Evolutionary conservation across 176 grass and related monocot genomes (phyloP).

Genomic region (Neostapfia colusana): DNA sequence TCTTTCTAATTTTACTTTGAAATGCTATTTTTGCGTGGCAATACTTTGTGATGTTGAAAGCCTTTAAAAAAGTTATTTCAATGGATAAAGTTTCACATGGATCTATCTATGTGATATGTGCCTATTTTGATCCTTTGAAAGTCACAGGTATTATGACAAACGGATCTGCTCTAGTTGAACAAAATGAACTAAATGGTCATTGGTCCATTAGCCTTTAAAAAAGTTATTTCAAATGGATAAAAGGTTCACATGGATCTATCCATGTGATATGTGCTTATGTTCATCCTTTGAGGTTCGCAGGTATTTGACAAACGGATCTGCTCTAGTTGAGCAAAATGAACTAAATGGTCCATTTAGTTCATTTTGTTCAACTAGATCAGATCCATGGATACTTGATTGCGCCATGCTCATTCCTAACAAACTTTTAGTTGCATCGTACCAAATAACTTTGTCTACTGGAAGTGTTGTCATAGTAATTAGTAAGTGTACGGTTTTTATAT

Average conservation of each 20-base stretch:
- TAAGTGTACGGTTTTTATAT: slow-evolving; percentile 19
- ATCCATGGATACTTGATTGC: too few relatives aligned
- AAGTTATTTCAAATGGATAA: too few relatives aligned
- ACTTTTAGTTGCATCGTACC: too few relatives aligned
- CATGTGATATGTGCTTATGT: slow-evolving; percentile 21
- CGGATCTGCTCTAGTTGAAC: too few relatives aligned
- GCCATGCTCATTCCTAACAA: too few relatives aligned
- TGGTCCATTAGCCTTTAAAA: too few relatives aligned
- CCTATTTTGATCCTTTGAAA: neutral
- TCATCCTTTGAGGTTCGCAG: neutral
- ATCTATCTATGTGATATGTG: slow-evolving; percentile 25
- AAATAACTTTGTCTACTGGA: slow-evolving; percentile 2
- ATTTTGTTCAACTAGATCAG: too few relatives aligned
- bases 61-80: slow-evolving; percentile 15
- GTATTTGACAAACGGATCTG: neutral
- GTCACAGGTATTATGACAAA: neutral
- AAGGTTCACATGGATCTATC: slow-evolving; percentile 28
- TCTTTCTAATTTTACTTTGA: slow-evolving; percentile 12
- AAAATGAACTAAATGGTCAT: too few relatives aligned
- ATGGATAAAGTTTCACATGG: slow-evolving; percentile 24
- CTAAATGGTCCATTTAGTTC: too few relatives aligned
- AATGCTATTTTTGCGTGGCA: neutral
- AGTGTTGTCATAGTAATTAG: slow-evolving; percentile 5
- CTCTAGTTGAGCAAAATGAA: too few relatives aligned
- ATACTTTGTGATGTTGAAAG: slow-evolving; percentile 22